phyloP scores from a whole-genome alignment of 441 rosid genomes.

The Eutrema salsugineum region DNA sequence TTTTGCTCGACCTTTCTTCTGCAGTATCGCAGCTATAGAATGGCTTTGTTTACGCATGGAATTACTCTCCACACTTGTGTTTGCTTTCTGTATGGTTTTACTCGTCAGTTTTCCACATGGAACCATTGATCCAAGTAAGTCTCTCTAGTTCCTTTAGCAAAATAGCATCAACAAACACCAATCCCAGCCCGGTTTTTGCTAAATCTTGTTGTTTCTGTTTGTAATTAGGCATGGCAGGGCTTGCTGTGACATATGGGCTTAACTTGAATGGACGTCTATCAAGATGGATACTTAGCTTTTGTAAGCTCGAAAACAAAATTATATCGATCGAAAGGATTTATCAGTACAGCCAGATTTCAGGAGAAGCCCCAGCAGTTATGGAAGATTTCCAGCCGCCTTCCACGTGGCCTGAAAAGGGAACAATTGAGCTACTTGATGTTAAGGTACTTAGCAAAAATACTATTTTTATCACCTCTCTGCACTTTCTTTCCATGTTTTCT shows the following conservation, averaged over 20 bases:
- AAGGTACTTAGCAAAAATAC: slow-evolving; percentile 47
- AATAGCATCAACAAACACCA: neutral
- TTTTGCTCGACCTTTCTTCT: slow-evolving; percentile 97
- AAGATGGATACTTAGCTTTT: slow-evolving; percentile 98
- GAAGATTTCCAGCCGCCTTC: slow-evolving; percentile 68
- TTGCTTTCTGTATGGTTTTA: slow-evolving; percentile 98
- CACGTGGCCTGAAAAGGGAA: slow-evolving; percentile 90
- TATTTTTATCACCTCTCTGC: neutral
- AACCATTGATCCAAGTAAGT: slow-evolving; percentile 97
- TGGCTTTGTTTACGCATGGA: slow-evolving; percentile 99
- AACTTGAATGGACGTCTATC: slow-evolving; percentile 96
- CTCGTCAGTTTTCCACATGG: slow-evolving; percentile 98
- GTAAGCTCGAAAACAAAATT: slow-evolving; percentile 98
- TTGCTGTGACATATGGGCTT: slow-evolving; percentile 98
- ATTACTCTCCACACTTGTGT: slow-evolving; percentile 91
- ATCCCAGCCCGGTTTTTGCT: neutral
- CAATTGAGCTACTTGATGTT: slow-evolving; percentile 74
- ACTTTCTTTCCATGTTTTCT: slow-evolving; percentile 5
- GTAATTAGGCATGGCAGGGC: slow-evolving; percentile 97
- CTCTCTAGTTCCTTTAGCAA: neutral
- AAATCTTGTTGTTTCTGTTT: slow-evolving; percentile 1
- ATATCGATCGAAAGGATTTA: slow-evolving; percentile 97
- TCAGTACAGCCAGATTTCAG: slow-evolving; percentile 87
- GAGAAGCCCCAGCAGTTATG: slow-evolving; percentile 70
- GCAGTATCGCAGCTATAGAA: slow-evolving; percentile 97